Evolutionary conservation across 208 protist genomes (phyloP).

Genomic region (Phytomonas francai): DNA sequence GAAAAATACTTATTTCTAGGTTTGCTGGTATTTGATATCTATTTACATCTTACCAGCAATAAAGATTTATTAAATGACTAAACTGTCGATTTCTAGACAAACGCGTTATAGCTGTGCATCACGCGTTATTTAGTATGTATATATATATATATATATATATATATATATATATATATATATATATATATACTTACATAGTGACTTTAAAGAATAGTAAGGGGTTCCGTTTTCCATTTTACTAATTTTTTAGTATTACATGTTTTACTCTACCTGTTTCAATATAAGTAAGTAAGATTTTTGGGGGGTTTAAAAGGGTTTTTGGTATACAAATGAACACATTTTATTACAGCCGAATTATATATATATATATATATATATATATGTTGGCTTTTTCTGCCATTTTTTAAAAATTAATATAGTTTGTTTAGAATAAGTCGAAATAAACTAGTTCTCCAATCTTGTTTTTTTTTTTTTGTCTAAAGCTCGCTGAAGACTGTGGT

Average conservation of each 20-base stretch:
- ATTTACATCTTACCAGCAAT: constrained; percentile 1
- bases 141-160: constrained; percentile 1
- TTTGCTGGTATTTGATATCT: neutral
- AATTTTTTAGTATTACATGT: neutral
- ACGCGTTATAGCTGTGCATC: neutral
- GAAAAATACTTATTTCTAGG: too few relatives aligned
- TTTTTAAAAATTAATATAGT: neutral
- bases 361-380: neutral
- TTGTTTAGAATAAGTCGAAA: neutral
- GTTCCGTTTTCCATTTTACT: neutral
- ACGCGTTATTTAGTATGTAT: neutral
- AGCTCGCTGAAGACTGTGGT: neutral
- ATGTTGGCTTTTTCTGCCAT: too few relatives aligned
- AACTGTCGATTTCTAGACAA: constrained; percentile 2
- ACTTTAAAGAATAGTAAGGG: neutral
- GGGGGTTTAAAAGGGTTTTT: neutral
- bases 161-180: neutral
- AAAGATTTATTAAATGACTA: constrained; percentile 1
- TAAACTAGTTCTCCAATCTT: neutral
- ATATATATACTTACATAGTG: neutral
- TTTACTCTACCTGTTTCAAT: neutral
- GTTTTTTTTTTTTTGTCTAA: neutral
- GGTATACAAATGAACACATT: neutral
- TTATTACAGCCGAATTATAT: neutral
- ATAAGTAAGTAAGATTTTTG: neutral